A percentile compares a stretch with the other conserved stretches of the same genome.
phyloP scores from a whole-genome alignment of 2,329 filamentous ascomycete species.

The Beauveria sp. region DNA sequence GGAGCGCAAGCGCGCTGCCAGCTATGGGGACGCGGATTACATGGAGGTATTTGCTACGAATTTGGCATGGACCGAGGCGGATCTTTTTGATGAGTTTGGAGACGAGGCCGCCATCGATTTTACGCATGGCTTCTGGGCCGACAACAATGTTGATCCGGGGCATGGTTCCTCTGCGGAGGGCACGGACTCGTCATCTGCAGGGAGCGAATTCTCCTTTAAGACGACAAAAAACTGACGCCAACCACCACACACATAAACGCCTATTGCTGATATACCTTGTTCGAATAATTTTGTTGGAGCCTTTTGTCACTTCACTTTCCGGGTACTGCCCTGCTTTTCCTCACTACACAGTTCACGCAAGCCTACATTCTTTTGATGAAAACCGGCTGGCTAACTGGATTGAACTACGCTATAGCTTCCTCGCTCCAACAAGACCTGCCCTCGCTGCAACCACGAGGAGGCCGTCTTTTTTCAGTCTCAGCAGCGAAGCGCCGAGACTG shows the following conservation, averaged over 20 bases:
- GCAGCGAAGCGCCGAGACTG: constrained; percentile 91
- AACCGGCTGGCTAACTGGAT: constrained; percentile 36
- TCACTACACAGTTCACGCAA: background rate
- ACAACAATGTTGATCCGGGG: background rate
- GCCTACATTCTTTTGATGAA: constrained; percentile 14
- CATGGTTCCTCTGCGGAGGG: background rate
- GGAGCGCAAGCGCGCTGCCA: background rate
- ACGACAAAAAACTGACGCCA: background rate
- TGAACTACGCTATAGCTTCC: constrained; percentile 62
- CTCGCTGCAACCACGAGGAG: constrained; percentile 76
- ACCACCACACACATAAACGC: background rate
- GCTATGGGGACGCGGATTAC: constrained; percentile 20
- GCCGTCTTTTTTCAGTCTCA: constrained; percentile 99
- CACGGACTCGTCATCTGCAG: background rate
- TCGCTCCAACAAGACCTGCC: constrained; percentile 78
- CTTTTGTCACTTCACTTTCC: background rate
- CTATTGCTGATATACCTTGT: background rate
- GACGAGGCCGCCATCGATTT: constrained; percentile 15
- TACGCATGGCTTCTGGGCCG: background rate
- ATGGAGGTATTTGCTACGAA: background rate
- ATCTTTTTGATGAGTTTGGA: constrained; percentile 22
- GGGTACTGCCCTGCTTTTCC: background rate
- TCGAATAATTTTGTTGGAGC: background rate
- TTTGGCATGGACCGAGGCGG: constrained; percentile 20
- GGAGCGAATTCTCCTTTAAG: background rate